A percentile compares a stretch with the other conserved stretches of the same genome.
phyloP scores from a whole-genome alignment of 805 yeast species.

The Kodamaea fukazawae region DNA sequence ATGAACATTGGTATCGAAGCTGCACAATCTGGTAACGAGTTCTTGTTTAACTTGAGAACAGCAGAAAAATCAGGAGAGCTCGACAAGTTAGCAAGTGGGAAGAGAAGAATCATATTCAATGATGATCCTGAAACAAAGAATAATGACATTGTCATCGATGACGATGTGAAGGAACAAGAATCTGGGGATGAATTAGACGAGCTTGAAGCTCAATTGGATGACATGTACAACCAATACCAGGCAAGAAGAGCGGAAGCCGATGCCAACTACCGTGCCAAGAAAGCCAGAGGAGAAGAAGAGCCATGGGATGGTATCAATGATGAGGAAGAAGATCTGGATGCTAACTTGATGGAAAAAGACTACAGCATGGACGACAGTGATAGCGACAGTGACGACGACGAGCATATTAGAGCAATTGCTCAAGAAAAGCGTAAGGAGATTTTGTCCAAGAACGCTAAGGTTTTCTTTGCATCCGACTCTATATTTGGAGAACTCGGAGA shows the following conservation, averaged over 20 bases:
- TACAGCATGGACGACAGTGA: conserved; percentile 43
- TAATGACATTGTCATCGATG: conserved; percentile 55
- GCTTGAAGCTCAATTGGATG: conserved; percentile 78
- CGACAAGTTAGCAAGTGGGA: conserved; percentile 72
- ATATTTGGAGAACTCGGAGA: conserved; percentile 43
- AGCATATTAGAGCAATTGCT: conserved; percentile 59
- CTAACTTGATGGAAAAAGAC: conserved; percentile 38
- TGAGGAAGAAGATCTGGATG: conserved; percentile 41
- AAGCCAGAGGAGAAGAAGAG: conserved; percentile 75
- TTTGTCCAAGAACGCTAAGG: conserved; percentile 34
- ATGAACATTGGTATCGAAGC: conserved; percentile 93
- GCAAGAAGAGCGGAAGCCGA: conserved; percentile 64
- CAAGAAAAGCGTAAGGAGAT: conserved; percentile 36
- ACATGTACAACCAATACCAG: conserved; percentile 74
- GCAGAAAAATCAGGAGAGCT: conserved; percentile 87
- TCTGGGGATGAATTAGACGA: conserved; percentile 58
- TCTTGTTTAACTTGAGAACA: conserved; percentile 76
- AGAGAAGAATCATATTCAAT: conserved; percentile 59
- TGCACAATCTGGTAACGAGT: conserved; percentile 71
- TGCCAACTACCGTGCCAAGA: conserved; percentile 65
- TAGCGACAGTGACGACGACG: conserved; percentile 66
- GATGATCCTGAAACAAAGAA: conserved; percentile 51
- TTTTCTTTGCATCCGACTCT: conserved; percentile 40
- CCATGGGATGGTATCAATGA: conserved; percentile 71
- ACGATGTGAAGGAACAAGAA: conserved; percentile 24